These are phyloP conservation scores for Tricholoma hemisulphureum DNA, from an alignment of 768 basidiomycete genomes.

Conservation along the genomic window DNA sequence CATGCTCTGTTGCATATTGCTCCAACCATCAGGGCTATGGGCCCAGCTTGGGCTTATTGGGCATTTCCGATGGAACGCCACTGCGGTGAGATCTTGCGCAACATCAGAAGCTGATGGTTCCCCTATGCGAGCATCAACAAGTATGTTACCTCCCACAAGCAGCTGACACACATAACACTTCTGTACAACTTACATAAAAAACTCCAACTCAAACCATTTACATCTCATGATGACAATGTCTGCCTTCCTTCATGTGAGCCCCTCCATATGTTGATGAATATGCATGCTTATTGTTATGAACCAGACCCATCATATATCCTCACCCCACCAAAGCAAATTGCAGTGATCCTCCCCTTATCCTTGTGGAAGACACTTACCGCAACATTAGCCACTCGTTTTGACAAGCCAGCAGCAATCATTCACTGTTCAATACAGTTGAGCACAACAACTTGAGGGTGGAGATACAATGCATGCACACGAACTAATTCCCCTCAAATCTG, in stretches of 20 bases:
- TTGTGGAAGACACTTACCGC: too few species aligned
- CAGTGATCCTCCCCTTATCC: too few species aligned
- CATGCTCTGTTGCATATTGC: too few species aligned
- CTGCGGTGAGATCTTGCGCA: constrained; percentile 28
- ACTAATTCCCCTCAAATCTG: too few species aligned
- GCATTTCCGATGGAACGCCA: constrained; percentile 39
- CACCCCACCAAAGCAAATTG: not conserved
- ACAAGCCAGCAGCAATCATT: too few species aligned
- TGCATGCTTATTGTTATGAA: too few species aligned
- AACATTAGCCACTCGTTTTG: too few species aligned
- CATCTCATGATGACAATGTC: not conserved
- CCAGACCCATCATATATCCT: not conserved
- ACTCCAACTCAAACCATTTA: constrained; percentile 17
- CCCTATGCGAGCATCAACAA: constrained; percentile 32
- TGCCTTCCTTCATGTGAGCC: not conserved
- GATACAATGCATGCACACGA: too few species aligned
- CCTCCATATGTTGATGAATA: too few species aligned
- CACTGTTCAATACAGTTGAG: too few species aligned
- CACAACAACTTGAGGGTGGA: too few species aligned
- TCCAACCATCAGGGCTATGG: too few species aligned
- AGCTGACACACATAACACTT: constrained; percentile 30
- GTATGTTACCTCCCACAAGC: constrained; percentile 26
- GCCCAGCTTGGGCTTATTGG: constrained; percentile 37
- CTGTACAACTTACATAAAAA: constrained; percentile 23
- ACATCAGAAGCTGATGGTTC: constrained; percentile 28